These are phyloP conservation scores for Leccinum obscurum DNA, from an alignment of 768 basidiomycete species.

Conservation along the genomic window DNA sequence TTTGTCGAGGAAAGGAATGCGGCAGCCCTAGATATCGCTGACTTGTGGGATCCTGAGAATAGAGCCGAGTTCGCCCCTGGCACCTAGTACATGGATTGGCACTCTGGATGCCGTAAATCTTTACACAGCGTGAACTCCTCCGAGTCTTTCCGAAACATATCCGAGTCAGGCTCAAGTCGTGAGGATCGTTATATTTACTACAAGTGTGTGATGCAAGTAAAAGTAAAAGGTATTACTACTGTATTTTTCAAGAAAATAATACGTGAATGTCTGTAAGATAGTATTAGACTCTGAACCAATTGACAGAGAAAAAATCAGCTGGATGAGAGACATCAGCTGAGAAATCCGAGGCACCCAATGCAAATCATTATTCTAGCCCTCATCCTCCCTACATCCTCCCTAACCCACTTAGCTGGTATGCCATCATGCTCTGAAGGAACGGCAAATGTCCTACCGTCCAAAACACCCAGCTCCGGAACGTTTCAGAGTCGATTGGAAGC, in stretches of 20 bases:
- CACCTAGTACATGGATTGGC: too few species aligned
- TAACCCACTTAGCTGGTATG: conserved; percentile 23
- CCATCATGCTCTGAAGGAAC: conserved; percentile 13
- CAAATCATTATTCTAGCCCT: background rate
- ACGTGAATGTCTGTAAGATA: background rate
- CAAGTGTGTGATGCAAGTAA: background rate
- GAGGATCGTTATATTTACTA: background rate
- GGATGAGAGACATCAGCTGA: background rate
- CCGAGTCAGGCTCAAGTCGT: background rate
- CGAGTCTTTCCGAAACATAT: background rate
- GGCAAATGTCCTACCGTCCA: conserved; percentile 21
- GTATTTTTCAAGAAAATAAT: background rate
- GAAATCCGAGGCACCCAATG: background rate
- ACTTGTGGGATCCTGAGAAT: too few species aligned
- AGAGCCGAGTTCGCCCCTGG: too few species aligned
- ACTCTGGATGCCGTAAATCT: background rate
- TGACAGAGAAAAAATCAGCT: background rate
- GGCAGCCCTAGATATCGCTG: too few species aligned
- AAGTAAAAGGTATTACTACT: background rate
- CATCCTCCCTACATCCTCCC: conserved; percentile 15
- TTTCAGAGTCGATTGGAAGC: conserved; percentile 28
- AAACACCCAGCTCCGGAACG: conserved; percentile 29
- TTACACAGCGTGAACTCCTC: background rate
- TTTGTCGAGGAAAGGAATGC: too few species aligned
- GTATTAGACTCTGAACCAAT: background rate